Evolutionary conservation across 768 basidiomycete species (phyloP).

Genomic region (Chalciporus chontae): DNA sequence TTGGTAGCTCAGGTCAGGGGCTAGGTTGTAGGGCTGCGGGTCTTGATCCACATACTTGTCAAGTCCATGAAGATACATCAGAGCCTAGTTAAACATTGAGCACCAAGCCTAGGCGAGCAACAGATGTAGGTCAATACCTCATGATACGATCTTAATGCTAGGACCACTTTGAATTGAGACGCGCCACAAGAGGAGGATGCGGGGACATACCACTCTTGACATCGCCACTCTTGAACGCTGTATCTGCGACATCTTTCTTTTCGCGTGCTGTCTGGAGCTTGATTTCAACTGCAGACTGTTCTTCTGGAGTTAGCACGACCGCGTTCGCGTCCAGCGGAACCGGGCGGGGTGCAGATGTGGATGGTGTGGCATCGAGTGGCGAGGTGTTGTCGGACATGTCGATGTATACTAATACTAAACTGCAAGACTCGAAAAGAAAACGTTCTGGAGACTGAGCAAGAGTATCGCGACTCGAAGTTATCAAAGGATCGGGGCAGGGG

Average conservation of each 20-base stretch:
- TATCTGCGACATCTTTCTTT: constrained; percentile 65
- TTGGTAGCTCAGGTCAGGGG: constrained; percentile 3
- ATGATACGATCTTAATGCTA: constrained; percentile 73
- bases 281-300: constrained; percentile 31
- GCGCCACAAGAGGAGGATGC: not conserved
- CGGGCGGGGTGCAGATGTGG: constrained; percentile 5
- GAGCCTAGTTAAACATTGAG: constrained; percentile 40
- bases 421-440: not conserved
- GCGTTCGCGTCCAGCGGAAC: constrained; percentile 21
- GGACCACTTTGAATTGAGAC: constrained; percentile 1
- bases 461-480: not conserved
- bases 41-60: constrained; percentile 56
- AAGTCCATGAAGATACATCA: constrained; percentile 71
- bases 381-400: constrained; percentile 15
- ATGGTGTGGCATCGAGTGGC: not conserved
- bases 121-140: constrained; percentile 42
- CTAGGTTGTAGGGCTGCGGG: not conserved
- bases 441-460: not conserved
- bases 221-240: constrained; percentile 66
- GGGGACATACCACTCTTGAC: constrained; percentile 50
- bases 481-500: constrained; percentile 1
- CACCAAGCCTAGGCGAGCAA: not conserved
- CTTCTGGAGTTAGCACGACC: constrained; percentile 14
- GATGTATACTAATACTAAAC: not conserved
- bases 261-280: constrained; percentile 62